These are phyloP conservation scores for Musa beccarii DNA, from an alignment of 176 grass and related monocot species.

Conservation along the genomic window DNA sequence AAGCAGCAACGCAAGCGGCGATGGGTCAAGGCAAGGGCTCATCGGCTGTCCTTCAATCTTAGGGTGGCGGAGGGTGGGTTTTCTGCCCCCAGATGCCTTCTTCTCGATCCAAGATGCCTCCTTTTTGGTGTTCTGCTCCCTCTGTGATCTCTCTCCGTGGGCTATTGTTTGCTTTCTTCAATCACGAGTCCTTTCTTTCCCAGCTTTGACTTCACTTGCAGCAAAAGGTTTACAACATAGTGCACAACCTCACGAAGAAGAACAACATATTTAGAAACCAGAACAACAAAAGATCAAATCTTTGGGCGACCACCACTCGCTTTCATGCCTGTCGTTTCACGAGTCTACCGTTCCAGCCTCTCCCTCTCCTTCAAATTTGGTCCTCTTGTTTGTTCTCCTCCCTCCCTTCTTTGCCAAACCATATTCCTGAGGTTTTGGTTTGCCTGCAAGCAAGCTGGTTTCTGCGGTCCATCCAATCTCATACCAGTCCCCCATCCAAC, in stretches of 20 bases:
- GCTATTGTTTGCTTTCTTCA: not conserved
- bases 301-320: no score
- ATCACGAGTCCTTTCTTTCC: not conserved
- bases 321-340: no score
- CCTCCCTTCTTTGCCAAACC: no score
- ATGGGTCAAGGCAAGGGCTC: no score
- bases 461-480: not conserved
- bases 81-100: not conserved
- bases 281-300: no score
- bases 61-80: not conserved
- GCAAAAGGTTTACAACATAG: not conserved
- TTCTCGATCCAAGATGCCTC: not conserved
- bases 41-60: not conserved
- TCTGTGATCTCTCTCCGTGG: conserved; percentile 1
- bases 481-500: no score
- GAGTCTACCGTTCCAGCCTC: not conserved
- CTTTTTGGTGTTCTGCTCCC: not conserved
- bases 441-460: not conserved
- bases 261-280: no score
- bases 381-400: not conserved
- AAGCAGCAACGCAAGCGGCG: not conserved
- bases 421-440: not conserved
- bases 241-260: no score
- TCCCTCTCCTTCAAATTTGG: not conserved
- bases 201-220: conserved; percentile 3